Evolutionary conservation across 2,329 filamentous ascomycete genomes (phyloP).

Genomic region (Penicillium aurantiogriseum): DNA sequence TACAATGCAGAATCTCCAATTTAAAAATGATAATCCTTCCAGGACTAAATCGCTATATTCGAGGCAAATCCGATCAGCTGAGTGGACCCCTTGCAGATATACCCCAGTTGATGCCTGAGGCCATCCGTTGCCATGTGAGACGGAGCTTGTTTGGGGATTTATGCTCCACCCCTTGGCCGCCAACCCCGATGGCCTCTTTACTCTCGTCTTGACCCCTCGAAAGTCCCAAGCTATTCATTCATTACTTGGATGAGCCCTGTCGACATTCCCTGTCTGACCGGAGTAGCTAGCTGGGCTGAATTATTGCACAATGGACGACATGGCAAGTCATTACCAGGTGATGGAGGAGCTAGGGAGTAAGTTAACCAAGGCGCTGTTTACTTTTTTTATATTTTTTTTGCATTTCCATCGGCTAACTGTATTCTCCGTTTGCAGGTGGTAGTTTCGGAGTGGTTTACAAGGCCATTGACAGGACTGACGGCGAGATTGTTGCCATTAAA

Average conservation of each 20-base stretch:
- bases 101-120: constrained; percentile 15
- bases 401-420: constrained; percentile 15
- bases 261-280: constrained; percentile 18
- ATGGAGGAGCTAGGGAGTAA: constrained; percentile 93
- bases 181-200: constrained; percentile 8
- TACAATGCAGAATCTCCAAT: background rate
- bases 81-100: constrained; percentile 19
- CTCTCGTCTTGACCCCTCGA: constrained; percentile 2
- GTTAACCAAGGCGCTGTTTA: constrained; percentile 39
- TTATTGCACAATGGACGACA: constrained; percentile 44
- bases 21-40: background rate
- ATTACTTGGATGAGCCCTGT: constrained; percentile 13
- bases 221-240: constrained; percentile 10
- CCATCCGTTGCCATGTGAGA: constrained; percentile 23
- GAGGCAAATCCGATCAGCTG: background rate
- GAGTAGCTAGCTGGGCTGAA: constrained; percentile 18
- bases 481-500: constrained; percentile 94
- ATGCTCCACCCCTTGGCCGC: constrained; percentile 25
- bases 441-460: constrained; percentile 98
- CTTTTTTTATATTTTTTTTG: background rate
- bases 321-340: constrained; percentile 88
- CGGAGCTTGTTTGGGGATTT: constrained; percentile 23
- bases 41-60: background rate
- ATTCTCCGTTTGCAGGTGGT: constrained; percentile 61
- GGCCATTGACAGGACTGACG: constrained; percentile 84